Evolutionary conservation across 2,329 filamentous ascomycete genomes (phyloP).

Genomic region (Epicoccum sorghinum): DNA sequence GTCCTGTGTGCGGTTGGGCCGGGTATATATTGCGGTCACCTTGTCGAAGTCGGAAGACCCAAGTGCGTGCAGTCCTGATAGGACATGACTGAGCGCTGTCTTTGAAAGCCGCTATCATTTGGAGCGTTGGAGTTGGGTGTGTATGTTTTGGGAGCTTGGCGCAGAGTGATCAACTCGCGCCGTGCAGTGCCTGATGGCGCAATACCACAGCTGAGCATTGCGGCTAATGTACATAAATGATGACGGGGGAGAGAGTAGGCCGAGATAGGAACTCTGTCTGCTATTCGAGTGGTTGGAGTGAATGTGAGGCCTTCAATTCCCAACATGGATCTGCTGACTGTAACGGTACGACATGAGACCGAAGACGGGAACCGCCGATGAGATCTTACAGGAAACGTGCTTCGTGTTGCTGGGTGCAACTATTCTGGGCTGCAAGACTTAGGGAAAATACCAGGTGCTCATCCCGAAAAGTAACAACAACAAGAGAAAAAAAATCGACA

Average conservation of each 20-base stretch:
- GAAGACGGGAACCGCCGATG: no score
- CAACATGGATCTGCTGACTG: no score
- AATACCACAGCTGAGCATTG: background rate
- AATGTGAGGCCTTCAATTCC: no score
- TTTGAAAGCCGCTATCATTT: background rate
- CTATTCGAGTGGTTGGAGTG: background rate
- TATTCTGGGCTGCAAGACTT: no score
- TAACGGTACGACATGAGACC: no score
- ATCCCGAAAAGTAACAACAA: no score
- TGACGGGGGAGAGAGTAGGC: background rate
- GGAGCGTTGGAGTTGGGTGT: background rate
- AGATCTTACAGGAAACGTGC: no score
- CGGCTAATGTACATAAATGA: background rate
- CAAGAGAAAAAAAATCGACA: no score
- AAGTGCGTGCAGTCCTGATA: constrained; percentile 2
- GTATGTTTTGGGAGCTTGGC: constrained; percentile 18
- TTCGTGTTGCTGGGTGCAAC: no score
- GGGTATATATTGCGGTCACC: background rate
- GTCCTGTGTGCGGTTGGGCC: background rate
- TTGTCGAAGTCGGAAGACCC: background rate
- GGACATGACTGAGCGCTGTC: background rate
- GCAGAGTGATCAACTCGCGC: constrained; percentile 4
- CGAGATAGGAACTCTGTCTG: background rate
- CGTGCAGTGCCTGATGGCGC: constrained; percentile 9
- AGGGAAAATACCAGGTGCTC: no score